Evolutionary conservation across 345 rosid genomes (phyloP).

Genomic region (Murraya koenigii): DNA sequence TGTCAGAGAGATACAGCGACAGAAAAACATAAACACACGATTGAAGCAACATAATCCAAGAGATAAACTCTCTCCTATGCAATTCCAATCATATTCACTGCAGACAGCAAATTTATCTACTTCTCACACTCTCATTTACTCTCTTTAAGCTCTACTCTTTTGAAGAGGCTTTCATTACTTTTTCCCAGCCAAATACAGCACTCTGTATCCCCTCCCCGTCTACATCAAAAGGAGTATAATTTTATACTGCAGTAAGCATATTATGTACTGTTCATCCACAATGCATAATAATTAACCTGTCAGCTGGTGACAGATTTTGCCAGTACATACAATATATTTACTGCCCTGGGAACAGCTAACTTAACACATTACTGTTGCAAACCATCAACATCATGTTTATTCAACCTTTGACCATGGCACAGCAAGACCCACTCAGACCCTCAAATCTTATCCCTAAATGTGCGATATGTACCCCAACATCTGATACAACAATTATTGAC

Average conservation of each 20-base stretch:
- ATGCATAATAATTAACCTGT: neutral
- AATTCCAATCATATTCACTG: neutral
- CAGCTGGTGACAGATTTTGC: neutral
- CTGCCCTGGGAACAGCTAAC: neutral
- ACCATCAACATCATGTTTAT: neutral
- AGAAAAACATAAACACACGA: neutral
- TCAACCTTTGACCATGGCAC: neutral
- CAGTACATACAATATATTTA: neutral
- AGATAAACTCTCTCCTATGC: neutral
- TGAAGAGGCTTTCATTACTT: neutral
- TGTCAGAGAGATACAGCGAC: neutral
- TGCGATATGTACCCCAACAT: neutral
- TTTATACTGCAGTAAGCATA: neutral
- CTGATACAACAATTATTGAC: constrained; percentile 14
- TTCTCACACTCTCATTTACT: neutral
- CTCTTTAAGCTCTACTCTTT: neutral
- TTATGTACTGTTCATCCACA: neutral
- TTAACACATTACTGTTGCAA: neutral
- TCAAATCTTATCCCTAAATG: neutral
- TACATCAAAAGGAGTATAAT: neutral
- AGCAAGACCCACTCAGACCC: neutral
- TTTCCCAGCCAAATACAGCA: neutral
- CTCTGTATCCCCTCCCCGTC: neutral
- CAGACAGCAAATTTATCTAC: neutral
- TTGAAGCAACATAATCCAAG: neutral